A percentile compares a stretch with the other conserved stretches of the same genome.
phyloP scores from a whole-genome alignment of 768 basidiomycete species.

The Panellus pusillus region DNA sequence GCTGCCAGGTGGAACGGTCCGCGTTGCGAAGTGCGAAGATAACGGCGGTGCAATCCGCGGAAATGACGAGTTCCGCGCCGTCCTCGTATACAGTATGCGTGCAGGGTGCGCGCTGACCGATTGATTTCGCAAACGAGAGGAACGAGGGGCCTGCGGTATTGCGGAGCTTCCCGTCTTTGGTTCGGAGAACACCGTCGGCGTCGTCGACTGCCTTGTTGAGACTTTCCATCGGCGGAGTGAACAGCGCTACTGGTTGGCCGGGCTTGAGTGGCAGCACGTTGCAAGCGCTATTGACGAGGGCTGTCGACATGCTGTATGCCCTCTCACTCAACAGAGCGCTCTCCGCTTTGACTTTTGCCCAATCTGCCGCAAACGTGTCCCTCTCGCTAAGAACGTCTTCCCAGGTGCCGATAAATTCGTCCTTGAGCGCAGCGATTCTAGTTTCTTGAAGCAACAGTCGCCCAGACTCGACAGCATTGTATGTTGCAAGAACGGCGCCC shows the following conservation, averaged over 20 bases:
- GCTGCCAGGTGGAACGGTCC: slow-evolving; percentile 53
- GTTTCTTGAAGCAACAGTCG: slow-evolving; percentile 40
- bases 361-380: slow-evolving; percentile 28
- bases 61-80: slow-evolving; percentile 3
- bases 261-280: slow-evolving; percentile 37
- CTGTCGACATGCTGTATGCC: slow-evolving; percentile 49
- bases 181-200: slow-evolving; percentile 44
- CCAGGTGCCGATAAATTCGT: slow-evolving; percentile 49
- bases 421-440: slow-evolving; percentile 53
- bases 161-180: slow-evolving; percentile 40
- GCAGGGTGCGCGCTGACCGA: slow-evolving; percentile 34
- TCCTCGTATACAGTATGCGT: slow-evolving; percentile 50
- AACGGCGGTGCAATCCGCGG: slow-evolving; percentile 30
- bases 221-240: slow-evolving; percentile 59
- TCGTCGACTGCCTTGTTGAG: slow-evolving; percentile 66
- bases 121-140: slow-evolving; percentile 42
- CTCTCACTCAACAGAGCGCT: slow-evolving; percentile 43
- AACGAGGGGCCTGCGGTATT: slow-evolving; percentile 64
- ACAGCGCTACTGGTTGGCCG: slow-evolving; percentile 37
- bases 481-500: slow-evolving; percentile 53
- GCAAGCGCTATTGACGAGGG: slow-evolving; percentile 43
- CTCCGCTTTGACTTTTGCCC: slow-evolving; percentile 36
- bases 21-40: slow-evolving; percentile 63
- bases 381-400: slow-evolving; percentile 31
- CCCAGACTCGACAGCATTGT: slow-evolving; percentile 48